Base-by-base conservation (phyloP, 768 basidiomycete species). In the Lactarius indigo region DNA sequence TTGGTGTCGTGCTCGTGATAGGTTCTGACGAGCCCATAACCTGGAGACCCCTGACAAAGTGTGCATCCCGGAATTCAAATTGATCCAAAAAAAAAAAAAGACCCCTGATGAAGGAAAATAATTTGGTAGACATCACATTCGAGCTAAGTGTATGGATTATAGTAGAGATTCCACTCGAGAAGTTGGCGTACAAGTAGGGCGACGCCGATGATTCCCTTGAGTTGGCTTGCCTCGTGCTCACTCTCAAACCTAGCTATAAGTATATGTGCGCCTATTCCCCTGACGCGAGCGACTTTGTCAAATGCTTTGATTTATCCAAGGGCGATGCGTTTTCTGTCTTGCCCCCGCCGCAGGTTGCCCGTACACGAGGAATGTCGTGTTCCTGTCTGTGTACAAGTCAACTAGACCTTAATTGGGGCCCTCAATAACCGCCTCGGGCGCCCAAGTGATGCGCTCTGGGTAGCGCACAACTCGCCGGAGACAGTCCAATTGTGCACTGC, bases 161-260 rank as follows among this genome's bases (percentile, higher is more conserved):
- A 74, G 73, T 31, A 2, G 8, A 71, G 1, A 73, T 83, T 0
- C 75, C 78, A 1, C 66, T 79, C 18, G 79, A 78, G 61, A 80
- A 79, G 66, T 61, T 78, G 70, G 71, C 73, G 55, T 82, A 73
- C 47, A 81, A 82, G 68, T 78, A 81, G 60, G 82, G 80, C 1
- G 78, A 80, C 37, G 64, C 59, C 1, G 79, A 13, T n/a, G 20
- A 33, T 18, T 57, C 30, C 26, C 8, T 33, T 33, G 13, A 30
- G 55, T 56, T 30, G 18, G 28, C 26, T 23, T 55, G 30, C 30
- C 30, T 31, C 30, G 9, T 7, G 30, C 68, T 68, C 5, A 72
- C 54, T 35, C 33, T 35, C 7, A 7, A 35, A 35, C 33, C 33
- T 35, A 35, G 33, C 33, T 35, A 35, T 7, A 35, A 35, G 33